Evolutionary conservation across 805 yeast genomes (phyloP), one percentile per base, ranked within the genome.

Genomic region (Suhomyces faveliae): DNA sequence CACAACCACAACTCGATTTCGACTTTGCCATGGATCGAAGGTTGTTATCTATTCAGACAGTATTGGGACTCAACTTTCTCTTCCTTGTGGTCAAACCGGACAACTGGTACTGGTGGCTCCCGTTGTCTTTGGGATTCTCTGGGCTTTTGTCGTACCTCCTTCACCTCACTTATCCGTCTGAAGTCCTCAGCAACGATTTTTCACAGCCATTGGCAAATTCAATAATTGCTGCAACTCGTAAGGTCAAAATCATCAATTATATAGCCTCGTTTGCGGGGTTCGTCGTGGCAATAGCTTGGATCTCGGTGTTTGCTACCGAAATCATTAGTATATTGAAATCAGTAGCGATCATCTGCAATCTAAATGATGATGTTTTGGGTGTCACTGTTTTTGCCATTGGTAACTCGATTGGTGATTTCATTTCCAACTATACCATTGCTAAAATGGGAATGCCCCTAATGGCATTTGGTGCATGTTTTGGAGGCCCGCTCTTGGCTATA

Each of bases 381-480:
- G 68, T 90, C 9, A 92, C 98, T 0, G 75, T 92, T 0, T 87
- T 92, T 64, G 96, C 98, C 0, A 68, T 92, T 49, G 98, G 99
- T 4, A 94, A 92, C 63, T 91, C 97, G 1, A 70, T 87, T 5
- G 97, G 98, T 5, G 99, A 92, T 60, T 70, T 91, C 41, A 83
- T 91, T 1, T 85, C 97, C 0, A 89, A 92, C 56, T 63, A 85
- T 29, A 85, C 95, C 0, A 80, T 92, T 21, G 90, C 96, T 0
- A 72, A 72, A 48, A 78, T 88, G 76, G 96, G 96, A 0, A 83
- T 81, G 68, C 88, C 96, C 0, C 76, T 86, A 40, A 87, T 92
- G 87, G 97, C 97, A 0, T 72, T 94, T n/a, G 87, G 94, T 23
- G 97, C 97, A 0, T 91, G 98, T 60, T 86, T 91, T 63, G 98